These are phyloP conservation scores for Gaeumannomyces sp. DNA, from an alignment of 2,329 filamentous ascomycete genomes.

Conservation along the genomic window DNA sequence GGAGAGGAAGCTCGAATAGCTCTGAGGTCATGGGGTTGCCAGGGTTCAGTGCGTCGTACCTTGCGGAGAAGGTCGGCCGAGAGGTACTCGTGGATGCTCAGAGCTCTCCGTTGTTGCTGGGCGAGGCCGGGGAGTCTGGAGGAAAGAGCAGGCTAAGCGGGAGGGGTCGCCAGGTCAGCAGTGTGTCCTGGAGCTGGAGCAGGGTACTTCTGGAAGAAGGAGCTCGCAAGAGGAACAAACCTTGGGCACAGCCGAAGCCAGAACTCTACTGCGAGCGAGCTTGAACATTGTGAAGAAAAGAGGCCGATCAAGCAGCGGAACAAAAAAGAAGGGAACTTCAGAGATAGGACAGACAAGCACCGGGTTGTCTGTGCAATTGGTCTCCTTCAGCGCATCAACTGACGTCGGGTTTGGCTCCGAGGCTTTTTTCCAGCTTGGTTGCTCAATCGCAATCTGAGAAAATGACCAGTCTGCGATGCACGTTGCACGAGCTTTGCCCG, in stretches of 20 bases:
- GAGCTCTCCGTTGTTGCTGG: constrained; percentile 70
- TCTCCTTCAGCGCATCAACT: constrained; percentile 2
- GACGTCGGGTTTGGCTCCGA: background rate
- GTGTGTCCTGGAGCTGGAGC: constrained; percentile 15
- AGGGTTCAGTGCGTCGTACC: constrained; percentile 35
- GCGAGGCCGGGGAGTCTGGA: constrained; percentile 57
- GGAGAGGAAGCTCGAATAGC: background rate
- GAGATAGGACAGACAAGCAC: background rate
- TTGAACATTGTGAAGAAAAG: constrained; percentile 69
- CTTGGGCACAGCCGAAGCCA: constrained; percentile 73
- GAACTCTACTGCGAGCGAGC: constrained; percentile 72
- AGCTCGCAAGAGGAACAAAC: constrained; percentile 33
- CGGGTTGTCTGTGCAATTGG: constrained; percentile 2
- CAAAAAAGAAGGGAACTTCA: background rate
- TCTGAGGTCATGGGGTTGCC: background rate
- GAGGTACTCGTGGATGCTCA: constrained; percentile 98
- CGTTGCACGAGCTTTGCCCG: background rate
- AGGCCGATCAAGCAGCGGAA: background rate
- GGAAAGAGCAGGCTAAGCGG: constrained; percentile 29
- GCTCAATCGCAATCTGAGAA: background rate
- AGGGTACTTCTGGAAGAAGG: background rate
- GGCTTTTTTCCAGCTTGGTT: background rate
- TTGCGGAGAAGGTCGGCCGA: constrained; percentile 83
- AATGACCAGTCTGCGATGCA: background rate
- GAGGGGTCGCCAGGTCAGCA: background rate